A percentile compares a stretch with the other conserved stretches of the same genome.
phyloP scores from a whole-genome alignment of 2,329 filamentous ascomycete species.

The Penicillium griseofulvum region DNA sequence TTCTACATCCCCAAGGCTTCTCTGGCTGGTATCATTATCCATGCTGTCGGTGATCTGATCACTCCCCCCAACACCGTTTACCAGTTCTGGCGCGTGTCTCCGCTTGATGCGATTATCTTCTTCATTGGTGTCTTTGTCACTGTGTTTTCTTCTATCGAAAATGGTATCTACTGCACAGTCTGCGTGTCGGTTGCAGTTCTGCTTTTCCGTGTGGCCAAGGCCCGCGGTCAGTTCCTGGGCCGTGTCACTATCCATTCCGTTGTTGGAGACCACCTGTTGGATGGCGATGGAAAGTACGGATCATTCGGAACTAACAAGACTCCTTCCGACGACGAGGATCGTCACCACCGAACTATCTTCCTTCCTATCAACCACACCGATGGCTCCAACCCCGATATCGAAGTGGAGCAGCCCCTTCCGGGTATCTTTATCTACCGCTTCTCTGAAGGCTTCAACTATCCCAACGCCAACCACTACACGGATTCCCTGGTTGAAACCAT shows the following conservation, averaged over 20 bases:
- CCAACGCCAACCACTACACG: slow-evolving; percentile 85
- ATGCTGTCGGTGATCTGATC: slow-evolving; percentile 89
- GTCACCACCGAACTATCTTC: slow-evolving; percentile 72
- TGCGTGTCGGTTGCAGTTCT: slow-evolving; percentile 72
- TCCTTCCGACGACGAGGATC: slow-evolving; percentile 43
- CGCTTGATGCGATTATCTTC: slow-evolving; percentile 87
- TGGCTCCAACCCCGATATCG: slow-evolving; percentile 81
- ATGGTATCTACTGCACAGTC: slow-evolving; percentile 88
- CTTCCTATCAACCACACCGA: slow-evolving; percentile 83
- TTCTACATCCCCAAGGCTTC: slow-evolving; percentile 85
- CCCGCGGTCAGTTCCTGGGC: slow-evolving; percentile 79
- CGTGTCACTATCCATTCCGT: slow-evolving; percentile 81
- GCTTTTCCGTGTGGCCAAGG: slow-evolving; percentile 78
- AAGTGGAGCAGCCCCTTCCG: slow-evolving; percentile 78
- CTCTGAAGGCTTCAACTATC: slow-evolving; percentile 92
- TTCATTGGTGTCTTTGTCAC: slow-evolving; percentile 89
- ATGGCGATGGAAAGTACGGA: slow-evolving; percentile 62
- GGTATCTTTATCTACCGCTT: slow-evolving; percentile 96
- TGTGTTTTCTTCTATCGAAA: slow-evolving; percentile 82
- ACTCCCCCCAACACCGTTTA: slow-evolving; percentile 88
- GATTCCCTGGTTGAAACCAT: slow-evolving; percentile 72
- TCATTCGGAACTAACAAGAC: slow-evolving; percentile 45
- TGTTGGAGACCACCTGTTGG: slow-evolving; percentile 69
- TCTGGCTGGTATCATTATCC: slow-evolving; percentile 87
- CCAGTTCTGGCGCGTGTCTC: slow-evolving; percentile 92